Conservation (phyloP, 345 rosid genomes). For the Punica granatum region DNA sequence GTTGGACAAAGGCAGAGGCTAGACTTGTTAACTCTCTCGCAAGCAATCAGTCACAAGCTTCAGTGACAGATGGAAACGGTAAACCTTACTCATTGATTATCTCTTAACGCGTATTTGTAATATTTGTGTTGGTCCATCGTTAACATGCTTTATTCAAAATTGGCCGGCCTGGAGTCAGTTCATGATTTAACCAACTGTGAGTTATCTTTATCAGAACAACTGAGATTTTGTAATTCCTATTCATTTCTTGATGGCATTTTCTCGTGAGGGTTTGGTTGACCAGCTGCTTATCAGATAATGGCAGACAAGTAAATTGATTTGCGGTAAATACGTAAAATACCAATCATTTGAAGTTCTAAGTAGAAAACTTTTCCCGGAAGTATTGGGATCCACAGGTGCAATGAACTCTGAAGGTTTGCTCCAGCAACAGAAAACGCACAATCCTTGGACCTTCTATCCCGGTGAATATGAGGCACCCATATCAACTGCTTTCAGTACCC, state of each 20-base stretch:
- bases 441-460: not conserved
- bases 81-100: not conserved
- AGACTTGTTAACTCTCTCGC: conserved; percentile 2
- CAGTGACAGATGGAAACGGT: not conserved
- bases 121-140: not conserved
- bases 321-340: not conserved
- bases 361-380: not conserved
- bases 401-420: not conserved
- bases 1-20: conserved; percentile 17
- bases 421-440: not conserved
- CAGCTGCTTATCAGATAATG: not conserved
- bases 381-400: not conserved
- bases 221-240: not conserved
- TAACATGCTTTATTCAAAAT: not conserved
- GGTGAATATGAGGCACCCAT: not conserved
- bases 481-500: not conserved
- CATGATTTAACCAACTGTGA: not conserved
- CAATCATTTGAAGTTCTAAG: no score
- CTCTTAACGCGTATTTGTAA: not conserved
- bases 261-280: not conserved
- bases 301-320: not conserved
- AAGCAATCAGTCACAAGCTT: not conserved
- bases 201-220: not conserved
- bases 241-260: not conserved
- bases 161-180: no score